phyloP scores from a whole-genome alignment of 75 land plant genomes.

The Selaginella moellendorffii region DNA sequence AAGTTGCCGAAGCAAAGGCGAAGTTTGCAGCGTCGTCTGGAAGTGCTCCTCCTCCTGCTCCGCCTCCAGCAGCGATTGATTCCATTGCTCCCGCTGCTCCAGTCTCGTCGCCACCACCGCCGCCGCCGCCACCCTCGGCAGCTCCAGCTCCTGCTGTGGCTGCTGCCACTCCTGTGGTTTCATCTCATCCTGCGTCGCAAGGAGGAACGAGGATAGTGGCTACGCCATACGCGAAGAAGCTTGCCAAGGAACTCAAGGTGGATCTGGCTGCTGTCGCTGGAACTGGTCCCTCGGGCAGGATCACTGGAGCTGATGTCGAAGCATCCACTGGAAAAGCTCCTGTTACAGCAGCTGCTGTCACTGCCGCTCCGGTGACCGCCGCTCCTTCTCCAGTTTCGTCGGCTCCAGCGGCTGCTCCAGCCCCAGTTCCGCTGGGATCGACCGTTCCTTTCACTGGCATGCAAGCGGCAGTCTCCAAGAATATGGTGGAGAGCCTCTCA shows the following conservation, averaged over 20 bases:
- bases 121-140: constrained; percentile 15
- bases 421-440: constrained; percentile 29
- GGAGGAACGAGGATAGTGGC: constrained; percentile 53
- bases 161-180: constrained; percentile 20
- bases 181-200: not conserved
- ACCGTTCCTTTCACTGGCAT: constrained; percentile 58
- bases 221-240: constrained; percentile 75
- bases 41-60: constrained; percentile 18
- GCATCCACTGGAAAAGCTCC: constrained; percentile 6
- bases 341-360: not conserved
- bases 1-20: constrained; percentile 42
- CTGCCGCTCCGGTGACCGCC: constrained; percentile 1
- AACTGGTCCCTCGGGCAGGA: constrained; percentile 27
- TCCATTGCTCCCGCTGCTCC: constrained; percentile 2
- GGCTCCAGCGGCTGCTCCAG: constrained; percentile 8
- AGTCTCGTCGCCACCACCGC: constrained; percentile 6
- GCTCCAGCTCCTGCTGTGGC: constrained; percentile 10
- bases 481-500: constrained; percentile 59
- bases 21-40: constrained; percentile 8
- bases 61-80: constrained; percentile 8
- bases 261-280: constrained; percentile 74
- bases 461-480: constrained; percentile 57
- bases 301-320: constrained; percentile 4
- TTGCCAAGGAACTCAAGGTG: constrained; percentile 60
- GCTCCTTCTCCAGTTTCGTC: constrained; percentile 16